Evolutionary conservation across 1,284 basidiomycete species (phyloP).

Genomic region (Cerrena zonata): DNA sequence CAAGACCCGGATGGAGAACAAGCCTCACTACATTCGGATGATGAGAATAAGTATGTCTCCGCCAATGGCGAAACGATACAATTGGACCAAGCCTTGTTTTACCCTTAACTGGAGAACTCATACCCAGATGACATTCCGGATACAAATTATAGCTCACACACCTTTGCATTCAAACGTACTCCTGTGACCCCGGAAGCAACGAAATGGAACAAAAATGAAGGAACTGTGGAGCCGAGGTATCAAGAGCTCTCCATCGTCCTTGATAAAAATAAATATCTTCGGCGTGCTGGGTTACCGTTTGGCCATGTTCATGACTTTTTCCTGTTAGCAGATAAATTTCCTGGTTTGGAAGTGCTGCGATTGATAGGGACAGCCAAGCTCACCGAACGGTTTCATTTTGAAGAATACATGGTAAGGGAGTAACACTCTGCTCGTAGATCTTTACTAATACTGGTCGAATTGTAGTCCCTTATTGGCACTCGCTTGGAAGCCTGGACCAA

Average conservation of each 20-base stretch:
- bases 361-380: background rate
- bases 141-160: conserved; percentile 1
- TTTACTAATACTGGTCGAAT: too few relatives aligned
- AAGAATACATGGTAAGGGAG: conserved; percentile 7
- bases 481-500: conserved; percentile 3
- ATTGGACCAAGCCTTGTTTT: background rate
- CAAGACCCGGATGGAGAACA: background rate
- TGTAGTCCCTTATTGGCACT: background rate
- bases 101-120: background rate
- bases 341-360: conserved; percentile 8
- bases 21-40: too few relatives aligned
- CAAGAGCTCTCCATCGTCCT: conserved; percentile 7
- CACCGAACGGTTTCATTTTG: background rate
- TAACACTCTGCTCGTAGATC: too few relatives aligned
- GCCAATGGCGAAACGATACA: background rate
- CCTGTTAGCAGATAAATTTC: conserved; percentile 1
- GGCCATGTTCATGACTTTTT: conserved; percentile 6
- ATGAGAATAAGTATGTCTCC: background rate
- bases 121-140: conserved; percentile 1
- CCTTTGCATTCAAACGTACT: conserved; percentile 13
- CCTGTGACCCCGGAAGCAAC: conserved; percentile 7
- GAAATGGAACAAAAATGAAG: conserved; percentile 1
- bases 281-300: background rate
- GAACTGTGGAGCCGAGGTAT: conserved; percentile 7
- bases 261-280: background rate